phyloP scores from a whole-genome alignment of 1,284 basidiomycete species.

The Melanopsichium pennsylvanicum region DNA sequence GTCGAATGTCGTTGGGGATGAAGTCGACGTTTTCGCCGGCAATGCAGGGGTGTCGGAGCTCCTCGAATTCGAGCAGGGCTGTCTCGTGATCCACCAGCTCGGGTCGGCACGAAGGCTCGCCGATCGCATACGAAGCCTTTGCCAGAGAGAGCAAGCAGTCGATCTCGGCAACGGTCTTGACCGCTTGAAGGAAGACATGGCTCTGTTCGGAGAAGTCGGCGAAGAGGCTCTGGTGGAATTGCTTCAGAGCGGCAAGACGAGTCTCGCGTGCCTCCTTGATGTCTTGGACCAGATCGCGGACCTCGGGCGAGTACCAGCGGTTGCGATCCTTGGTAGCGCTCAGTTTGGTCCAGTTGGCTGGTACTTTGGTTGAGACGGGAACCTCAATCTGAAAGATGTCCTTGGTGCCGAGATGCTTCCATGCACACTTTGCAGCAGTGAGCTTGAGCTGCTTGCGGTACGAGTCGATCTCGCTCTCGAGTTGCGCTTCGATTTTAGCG shows the following conservation, averaged over 20 bases:
- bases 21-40: constrained; percentile 72
- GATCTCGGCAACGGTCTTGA: constrained; percentile 78
- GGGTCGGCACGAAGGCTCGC: constrained; percentile 90
- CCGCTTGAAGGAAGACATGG: constrained; percentile 51
- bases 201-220: constrained; percentile 85
- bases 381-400: constrained; percentile 65
- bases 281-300: constrained; percentile 60
- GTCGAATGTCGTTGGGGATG: constrained; percentile 90
- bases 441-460: constrained; percentile 53
- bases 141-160: constrained; percentile 94
- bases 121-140: constrained; percentile 85
- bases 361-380: constrained; percentile 58
- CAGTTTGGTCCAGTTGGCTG: constrained; percentile 58
- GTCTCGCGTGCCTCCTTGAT: constrained; percentile 65
- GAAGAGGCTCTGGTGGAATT: constrained; percentile 67
- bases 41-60: constrained; percentile 80
- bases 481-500: constrained; percentile 47
- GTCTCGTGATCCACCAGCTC: constrained; percentile 81
- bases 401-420: constrained; percentile 65
- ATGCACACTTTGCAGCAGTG: constrained; percentile 42
- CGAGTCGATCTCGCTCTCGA: constrained; percentile 52
- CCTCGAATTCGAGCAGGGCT: constrained; percentile 80
- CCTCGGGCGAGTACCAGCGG: constrained; percentile 62
- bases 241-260: constrained; percentile 60
- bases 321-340: constrained; percentile 61